phyloP scores from a whole-genome alignment of 805 yeast species.

The Sugiyamaella floridensis region DNA sequence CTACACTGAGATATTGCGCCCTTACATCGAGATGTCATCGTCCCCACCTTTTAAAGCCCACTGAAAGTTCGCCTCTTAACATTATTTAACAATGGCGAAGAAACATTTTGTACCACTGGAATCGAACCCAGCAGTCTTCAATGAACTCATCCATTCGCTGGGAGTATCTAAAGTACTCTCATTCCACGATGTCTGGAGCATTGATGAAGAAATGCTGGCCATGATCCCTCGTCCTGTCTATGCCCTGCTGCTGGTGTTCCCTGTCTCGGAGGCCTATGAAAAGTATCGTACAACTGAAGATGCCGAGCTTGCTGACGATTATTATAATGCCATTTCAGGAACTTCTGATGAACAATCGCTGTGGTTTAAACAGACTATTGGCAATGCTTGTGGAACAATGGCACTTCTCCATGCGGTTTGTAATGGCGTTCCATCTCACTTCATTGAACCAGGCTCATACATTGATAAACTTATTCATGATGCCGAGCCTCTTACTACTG shows the following conservation, averaged over 20 bases:
- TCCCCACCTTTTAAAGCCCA: no score
- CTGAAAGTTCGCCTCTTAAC: not conserved
- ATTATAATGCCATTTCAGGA: conserved; percentile 24
- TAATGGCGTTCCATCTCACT: conserved; percentile 30
- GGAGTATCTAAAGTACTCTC: conserved; percentile 57
- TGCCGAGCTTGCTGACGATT: conserved; percentile 18
- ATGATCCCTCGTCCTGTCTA: conserved; percentile 76
- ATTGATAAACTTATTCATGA: conserved; percentile 26
- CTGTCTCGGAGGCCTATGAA: conserved; percentile 62
- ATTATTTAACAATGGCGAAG: not conserved
- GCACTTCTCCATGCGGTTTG: conserved; percentile 67
- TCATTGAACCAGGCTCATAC: conserved; percentile 25
- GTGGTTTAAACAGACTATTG: conserved; percentile 82
- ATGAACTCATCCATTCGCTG: conserved; percentile 54
- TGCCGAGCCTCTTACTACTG: conserved; percentile 21
- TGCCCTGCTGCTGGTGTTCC: conserved; percentile 75
- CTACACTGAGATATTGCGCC: no score
- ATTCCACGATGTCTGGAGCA: conserved; percentile 77
- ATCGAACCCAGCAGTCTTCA: conserved; percentile 81
- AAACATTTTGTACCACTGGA: conserved; percentile 67
- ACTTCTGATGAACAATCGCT: conserved; percentile 29
- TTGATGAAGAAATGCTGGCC: conserved; percentile 76
- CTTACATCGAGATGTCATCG: no score
- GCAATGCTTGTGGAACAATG: conserved; percentile 88
- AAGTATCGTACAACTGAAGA: conserved; percentile 40